phyloP scores from a whole-genome alignment of 2,329 filamentous ascomycete species.

The Lasiodiplodia sp. region DNA sequence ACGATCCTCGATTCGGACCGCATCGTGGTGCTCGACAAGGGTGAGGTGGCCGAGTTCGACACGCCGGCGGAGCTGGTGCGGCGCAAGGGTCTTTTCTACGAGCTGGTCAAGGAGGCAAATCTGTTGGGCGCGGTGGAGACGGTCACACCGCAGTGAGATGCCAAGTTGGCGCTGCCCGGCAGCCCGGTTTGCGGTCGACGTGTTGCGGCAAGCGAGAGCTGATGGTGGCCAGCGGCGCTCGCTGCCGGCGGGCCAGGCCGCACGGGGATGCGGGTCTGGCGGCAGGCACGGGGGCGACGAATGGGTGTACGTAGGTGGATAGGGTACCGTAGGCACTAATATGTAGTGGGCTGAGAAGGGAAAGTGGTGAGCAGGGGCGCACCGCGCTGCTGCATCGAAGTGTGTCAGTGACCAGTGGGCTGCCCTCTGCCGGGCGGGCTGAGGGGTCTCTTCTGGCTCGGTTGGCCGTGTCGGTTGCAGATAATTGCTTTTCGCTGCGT shows the following conservation, averaged over 20 bases:
- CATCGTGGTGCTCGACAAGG: slow-evolving; percentile 91
- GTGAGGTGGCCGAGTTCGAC: slow-evolving; percentile 91
- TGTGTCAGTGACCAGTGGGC: neutral
- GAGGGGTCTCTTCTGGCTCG: neutral
- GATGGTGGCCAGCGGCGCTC: slow-evolving; percentile 1
- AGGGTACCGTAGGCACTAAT: slow-evolving; percentile 7
- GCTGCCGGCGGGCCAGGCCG: slow-evolving; percentile 25
- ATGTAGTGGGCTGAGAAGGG: slow-evolving; percentile 24
- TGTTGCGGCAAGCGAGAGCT: slow-evolving; percentile 10
- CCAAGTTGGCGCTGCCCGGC: slow-evolving; percentile 14
- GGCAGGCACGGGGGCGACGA: slow-evolving; percentile 17
- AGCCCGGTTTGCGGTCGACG: slow-evolving; percentile 28
- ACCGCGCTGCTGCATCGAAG: neutral
- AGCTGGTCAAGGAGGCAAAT: slow-evolving; percentile 89
- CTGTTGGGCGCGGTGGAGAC: slow-evolving; percentile 60
- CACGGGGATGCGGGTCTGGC: slow-evolving; percentile 18
- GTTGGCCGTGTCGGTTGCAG: slow-evolving; percentile 17
- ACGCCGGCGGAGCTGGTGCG: slow-evolving; percentile 80
- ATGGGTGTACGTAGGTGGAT: slow-evolving; percentile 23
- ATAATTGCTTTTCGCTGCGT: slow-evolving; percentile 15
- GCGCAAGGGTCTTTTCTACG: slow-evolving; percentile 81
- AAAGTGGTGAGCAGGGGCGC: slow-evolving; percentile 12
- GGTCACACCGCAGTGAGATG: slow-evolving; percentile 27
- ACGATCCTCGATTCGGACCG: slow-evolving; percentile 90
- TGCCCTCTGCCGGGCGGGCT: neutral